Percentiles rank a stretch among this genome's conserved stretches.
phyloP scores from a whole-genome alignment of 2,329 filamentous ascomycete genomes.

The Sarocladiaceae sp. region DNA sequence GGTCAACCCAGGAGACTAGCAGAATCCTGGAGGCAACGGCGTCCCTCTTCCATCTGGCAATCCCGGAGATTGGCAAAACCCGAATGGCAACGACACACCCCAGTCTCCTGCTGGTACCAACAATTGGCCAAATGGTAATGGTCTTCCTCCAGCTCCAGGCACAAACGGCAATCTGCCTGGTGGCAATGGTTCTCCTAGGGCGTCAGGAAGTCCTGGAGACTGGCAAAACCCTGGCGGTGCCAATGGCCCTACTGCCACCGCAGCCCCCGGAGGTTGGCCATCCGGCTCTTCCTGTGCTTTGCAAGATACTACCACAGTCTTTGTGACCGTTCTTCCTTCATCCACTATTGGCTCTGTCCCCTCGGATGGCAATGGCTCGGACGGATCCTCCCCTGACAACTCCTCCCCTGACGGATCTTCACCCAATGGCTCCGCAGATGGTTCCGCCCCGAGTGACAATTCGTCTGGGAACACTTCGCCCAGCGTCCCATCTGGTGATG shows the following conservation, averaged over 20 bases:
- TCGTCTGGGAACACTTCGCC: no score
- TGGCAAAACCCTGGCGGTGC: not conserved
- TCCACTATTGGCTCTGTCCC: conserved; percentile 17
- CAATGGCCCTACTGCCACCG: conserved; percentile 12
- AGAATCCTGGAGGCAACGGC: not conserved
- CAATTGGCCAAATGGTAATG: no score
- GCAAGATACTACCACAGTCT: conserved; percentile 36
- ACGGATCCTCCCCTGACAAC: conserved; percentile 10
- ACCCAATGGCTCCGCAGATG: conserved; percentile 7
- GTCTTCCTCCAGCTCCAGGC: no score
- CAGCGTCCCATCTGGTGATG: no score
- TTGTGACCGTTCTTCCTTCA: conserved; percentile 38
- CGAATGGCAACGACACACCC: not conserved
- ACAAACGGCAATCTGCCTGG: no score
- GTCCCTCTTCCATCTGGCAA: not conserved
- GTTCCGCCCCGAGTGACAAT: not conserved
- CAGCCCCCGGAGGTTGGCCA: conserved; percentile 1
- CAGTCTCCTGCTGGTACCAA: no score
- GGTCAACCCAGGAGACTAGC: conserved; percentile 1
- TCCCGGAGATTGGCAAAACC: not conserved
- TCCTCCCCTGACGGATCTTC: conserved; percentile 8
- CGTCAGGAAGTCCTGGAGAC: not conserved
- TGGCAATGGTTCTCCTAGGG: not conserved
- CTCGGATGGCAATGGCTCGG: not conserved
- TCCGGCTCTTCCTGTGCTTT: conserved; percentile 30